These are phyloP conservation scores for Suillus hirtellus DNA, from an alignment of 768 basidiomycete genomes.

Conservation along the genomic window DNA sequence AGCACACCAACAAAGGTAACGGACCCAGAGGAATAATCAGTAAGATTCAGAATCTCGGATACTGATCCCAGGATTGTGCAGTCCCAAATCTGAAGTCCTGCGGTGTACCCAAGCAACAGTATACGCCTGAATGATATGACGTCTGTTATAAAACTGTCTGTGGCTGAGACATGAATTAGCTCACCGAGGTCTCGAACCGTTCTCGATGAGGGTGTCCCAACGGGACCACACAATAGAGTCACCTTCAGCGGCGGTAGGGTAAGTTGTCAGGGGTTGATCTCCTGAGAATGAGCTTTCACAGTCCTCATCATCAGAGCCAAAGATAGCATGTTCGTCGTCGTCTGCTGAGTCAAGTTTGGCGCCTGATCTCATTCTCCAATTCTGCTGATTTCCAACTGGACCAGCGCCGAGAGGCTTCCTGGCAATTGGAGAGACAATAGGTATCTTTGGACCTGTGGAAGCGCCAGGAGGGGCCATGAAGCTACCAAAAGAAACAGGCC, in stretches of 20 bases:
- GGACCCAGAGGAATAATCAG: slow-evolving; percentile 35
- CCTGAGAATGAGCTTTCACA: slow-evolving; percentile 5
- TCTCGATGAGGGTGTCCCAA: slow-evolving; percentile 31
- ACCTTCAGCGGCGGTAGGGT: slow-evolving; percentile 32
- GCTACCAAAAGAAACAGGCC: slow-evolving; percentile 48
- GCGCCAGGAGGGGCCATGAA: slow-evolving; percentile 35
- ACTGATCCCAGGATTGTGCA: slow-evolving; percentile 52
- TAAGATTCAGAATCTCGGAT: slow-evolving; percentile 54
- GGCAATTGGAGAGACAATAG: not conserved
- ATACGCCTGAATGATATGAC: slow-evolving; percentile 35
- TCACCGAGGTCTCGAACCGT: slow-evolving; percentile 22
- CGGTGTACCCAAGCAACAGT: slow-evolving; percentile 53
- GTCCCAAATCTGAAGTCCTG: slow-evolving; percentile 64
- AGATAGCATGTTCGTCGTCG: slow-evolving; percentile 8
- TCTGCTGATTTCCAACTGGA: slow-evolving; percentile 13
- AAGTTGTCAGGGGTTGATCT: slow-evolving; percentile 23
- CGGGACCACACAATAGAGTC: slow-evolving; percentile 35
- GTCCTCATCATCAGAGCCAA: slow-evolving; percentile 29
- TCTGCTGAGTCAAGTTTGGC: slow-evolving; percentile 19
- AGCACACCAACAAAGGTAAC: slow-evolving; percentile 44
- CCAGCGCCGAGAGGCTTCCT: not conserved
- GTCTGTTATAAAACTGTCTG: not conserved
- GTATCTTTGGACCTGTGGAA: slow-evolving; percentile 9
- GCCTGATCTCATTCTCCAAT: slow-evolving; percentile 10
- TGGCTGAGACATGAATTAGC: not conserved